Evolutionary conservation across 2,329 filamentous ascomycete genomes (phyloP).

Genomic region (Moelleriella libera): DNA sequence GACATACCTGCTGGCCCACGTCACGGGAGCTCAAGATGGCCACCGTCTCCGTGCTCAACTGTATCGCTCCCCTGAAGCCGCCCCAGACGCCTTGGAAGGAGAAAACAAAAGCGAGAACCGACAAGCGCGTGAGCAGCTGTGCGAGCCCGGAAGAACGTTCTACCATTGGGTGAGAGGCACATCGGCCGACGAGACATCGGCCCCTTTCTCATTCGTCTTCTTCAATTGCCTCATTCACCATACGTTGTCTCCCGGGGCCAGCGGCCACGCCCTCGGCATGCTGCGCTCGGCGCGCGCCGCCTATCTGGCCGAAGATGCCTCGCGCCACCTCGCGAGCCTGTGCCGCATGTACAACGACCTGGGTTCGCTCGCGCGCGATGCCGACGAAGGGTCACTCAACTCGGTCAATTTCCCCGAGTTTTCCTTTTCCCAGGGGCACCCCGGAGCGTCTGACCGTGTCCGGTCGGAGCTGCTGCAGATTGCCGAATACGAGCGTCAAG

Average conservation of each 20-base stretch:
- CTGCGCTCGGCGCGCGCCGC: background rate
- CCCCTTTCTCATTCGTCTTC: constrained; percentile 6
- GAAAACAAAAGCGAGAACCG: background rate
- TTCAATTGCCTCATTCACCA: constrained; percentile 1
- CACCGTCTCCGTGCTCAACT: background rate
- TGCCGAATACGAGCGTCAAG: background rate
- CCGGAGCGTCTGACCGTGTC: background rate
- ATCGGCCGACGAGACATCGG: constrained; percentile 4
- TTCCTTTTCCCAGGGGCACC: background rate
- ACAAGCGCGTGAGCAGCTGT: background rate
- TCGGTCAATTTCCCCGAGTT: constrained; percentile 8
- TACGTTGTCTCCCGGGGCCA: background rate
- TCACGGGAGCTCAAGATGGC: background rate
- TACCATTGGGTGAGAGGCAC: constrained; percentile 6
- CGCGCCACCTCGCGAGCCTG: constrained; percentile 5
- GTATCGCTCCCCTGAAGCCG: background rate
- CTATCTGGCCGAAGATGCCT: constrained; percentile 4
- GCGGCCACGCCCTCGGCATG: constrained; percentile 3
- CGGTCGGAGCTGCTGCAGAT: background rate
- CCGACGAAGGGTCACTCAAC: constrained; percentile 6
- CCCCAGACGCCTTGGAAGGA: background rate
- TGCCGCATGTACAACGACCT: constrained; percentile 8
- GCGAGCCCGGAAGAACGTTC: constrained; percentile 1
- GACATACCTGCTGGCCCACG: background rate
- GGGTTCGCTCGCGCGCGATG: constrained; percentile 5